Conservation (phyloP, 2,329 filamentous ascomycete genomes). For the Sporothrix sp. region DNA sequence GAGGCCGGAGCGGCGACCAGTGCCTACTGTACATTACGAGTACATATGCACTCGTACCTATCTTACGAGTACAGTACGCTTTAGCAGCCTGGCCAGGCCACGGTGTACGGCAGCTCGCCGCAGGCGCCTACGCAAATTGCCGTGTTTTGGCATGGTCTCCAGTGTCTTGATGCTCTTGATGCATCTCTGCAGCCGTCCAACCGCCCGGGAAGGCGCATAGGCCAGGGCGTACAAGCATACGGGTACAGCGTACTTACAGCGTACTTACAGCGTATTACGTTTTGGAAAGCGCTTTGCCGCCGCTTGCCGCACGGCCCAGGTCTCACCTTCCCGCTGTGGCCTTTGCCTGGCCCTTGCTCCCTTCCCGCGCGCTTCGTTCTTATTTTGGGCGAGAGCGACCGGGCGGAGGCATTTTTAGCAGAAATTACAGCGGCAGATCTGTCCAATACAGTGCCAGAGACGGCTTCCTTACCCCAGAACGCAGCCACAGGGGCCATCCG, state of each 20-base stretch:
- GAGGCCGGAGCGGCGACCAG: too few relatives aligned
- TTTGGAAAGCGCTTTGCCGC: not conserved
- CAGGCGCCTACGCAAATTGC: slow-evolving; percentile 3
- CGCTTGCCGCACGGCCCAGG: not conserved
- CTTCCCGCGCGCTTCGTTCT: slow-evolving; percentile 6
- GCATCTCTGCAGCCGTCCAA: not conserved
- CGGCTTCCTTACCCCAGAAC: not conserved
- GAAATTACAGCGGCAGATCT: not conserved
- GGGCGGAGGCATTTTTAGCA: not conserved
- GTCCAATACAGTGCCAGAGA: too few relatives aligned
- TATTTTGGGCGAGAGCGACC: slow-evolving; percentile 3
- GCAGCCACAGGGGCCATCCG: not conserved
- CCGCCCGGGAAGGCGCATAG: not conserved
- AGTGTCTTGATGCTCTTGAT: not conserved
- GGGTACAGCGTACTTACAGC: not conserved
- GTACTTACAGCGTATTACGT: too few relatives aligned
- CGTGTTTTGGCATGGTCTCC: not conserved
- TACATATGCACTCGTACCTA: not conserved
- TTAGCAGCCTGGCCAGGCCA: not conserved
- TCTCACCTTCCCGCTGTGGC: not conserved
- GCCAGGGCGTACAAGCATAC: not conserved
- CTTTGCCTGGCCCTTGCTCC: not conserved
- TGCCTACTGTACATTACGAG: not conserved
- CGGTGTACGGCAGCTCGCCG: too few relatives aligned
- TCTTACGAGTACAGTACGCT: too few relatives aligned